These are phyloP conservation scores for Huiozyma naganishii DNA, from an alignment of 805 yeast species.

Conservation along the genomic window DNA sequence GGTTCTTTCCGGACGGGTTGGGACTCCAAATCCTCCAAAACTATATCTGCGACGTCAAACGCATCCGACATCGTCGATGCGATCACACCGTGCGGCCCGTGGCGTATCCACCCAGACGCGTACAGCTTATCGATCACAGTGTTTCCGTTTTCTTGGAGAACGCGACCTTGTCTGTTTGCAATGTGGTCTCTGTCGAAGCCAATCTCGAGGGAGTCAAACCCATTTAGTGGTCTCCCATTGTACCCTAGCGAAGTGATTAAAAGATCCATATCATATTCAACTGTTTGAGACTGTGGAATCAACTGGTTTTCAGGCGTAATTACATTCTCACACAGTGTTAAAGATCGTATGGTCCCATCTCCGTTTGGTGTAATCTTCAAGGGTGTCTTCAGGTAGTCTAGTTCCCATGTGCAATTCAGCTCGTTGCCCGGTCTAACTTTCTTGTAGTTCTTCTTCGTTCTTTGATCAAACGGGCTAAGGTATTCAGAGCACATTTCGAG, in stretches of 20 bases:
- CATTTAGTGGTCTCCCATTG: conserved; percentile 53
- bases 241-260: conserved; percentile 80
- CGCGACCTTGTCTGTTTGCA: conserved; percentile 37
- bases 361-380: conserved; percentile 32
- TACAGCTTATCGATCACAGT: conserved; percentile 35
- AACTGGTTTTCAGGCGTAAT: conserved; percentile 17
- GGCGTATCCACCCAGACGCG: conserved; percentile 84
- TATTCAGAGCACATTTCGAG: conserved; percentile 52
- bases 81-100: conserved; percentile 82
- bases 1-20: neutral
- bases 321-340: conserved; percentile 12
- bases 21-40: conserved; percentile 42
- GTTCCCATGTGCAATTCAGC: conserved; percentile 41
- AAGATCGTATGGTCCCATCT: conserved; percentile 29
- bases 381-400: conserved; percentile 66
- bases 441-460: conserved; percentile 22
- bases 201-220: conserved; percentile 40
- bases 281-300: conserved; percentile 10
- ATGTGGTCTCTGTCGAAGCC: conserved; percentile 44
- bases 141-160: conserved; percentile 19
- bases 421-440: conserved; percentile 9
- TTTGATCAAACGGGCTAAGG: conserved; percentile 25
- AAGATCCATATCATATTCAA: conserved; percentile 42
- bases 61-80: conserved; percentile 85
- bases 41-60: conserved; percentile 56